Base-by-base conservation (phyloP, 2,329 filamentous ascomycete species). In the Parasarocladium wereldwijsianum region DNA sequence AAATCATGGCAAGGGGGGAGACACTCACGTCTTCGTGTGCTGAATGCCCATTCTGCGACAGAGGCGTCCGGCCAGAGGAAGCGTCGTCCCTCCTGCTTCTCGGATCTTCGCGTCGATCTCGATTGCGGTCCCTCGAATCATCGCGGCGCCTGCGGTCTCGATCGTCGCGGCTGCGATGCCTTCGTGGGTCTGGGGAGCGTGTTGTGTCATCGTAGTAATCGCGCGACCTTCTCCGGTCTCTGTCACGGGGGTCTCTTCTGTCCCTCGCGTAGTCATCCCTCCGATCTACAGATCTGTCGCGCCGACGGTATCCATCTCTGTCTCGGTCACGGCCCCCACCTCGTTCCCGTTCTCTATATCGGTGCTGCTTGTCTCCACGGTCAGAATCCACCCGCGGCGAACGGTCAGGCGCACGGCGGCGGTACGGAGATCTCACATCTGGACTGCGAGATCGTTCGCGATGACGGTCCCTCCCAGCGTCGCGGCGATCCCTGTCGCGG, bases 121-220 rank as follows among this genome's bases (percentile, higher is more conserved):
- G 66, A 46, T 56, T 60, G 50, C 67, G 68, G 46, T 82, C 77
- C 51, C 69, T 70, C 51, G 74, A 82, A 46, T 76, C 76, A 54
- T 83, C 80, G 66, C 76, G 75, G 59, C 75, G 76, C 44, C 75
- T 74, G 44, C 71, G 61, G 43, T 81, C 74, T 49, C 75, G 53
- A 32, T 62, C 58, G 36, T 49, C 64, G 43, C 76, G 70, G 51
- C 76, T 66, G 41, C 63, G 59, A 26, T 69, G 65, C 28, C 75
- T 69, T 51, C 75, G 63, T 41, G 64, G 59, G 28, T 67, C 66
- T 19, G 66, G 57, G 18, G 70, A 73, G 37, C 69, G 60, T 31
- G 76, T 66, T 42, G 67, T 64, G 26, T 71, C 69, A 36, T 57
- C 54, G 37, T 65, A 66, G 39, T 69, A 58, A 38, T 76, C 70